Percentiles rank a stretch among this genome's conserved stretches.
These are phyloP conservation scores for Gossypium lobatum DNA, from an alignment of 441 rosid genomes.

Conservation along the genomic window DNA sequence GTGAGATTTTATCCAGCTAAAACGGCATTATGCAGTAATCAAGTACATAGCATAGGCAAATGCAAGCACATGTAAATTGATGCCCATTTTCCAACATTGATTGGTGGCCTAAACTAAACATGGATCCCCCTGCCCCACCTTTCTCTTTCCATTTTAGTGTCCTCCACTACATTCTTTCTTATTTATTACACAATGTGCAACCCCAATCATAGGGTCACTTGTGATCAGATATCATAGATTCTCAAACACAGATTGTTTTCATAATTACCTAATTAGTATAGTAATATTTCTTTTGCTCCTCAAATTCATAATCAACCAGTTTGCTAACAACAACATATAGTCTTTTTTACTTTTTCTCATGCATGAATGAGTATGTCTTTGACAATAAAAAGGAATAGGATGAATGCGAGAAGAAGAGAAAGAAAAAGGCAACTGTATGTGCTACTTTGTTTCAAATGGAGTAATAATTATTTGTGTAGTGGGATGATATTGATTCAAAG, in stretches of 20 bases:
- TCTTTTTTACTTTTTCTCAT: background rate
- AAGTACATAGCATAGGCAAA: background rate
- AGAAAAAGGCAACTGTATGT: background rate
- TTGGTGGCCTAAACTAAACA: background rate
- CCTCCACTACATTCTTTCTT: background rate
- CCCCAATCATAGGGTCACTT: background rate
- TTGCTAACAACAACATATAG: background rate
- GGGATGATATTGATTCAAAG: background rate
- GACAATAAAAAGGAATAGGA: background rate
- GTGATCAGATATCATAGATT: background rate
- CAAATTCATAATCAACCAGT: background rate
- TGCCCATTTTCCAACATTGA: background rate
- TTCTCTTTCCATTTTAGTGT: background rate
- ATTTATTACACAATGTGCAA: background rate
- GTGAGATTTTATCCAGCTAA: background rate
- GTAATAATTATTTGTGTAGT: background rate
- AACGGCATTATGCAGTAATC: background rate
- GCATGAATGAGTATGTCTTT: conserved; percentile 7
- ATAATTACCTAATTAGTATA: background rate
- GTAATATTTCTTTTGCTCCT: background rate
- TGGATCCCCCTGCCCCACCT: background rate
- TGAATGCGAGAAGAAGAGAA: background rate
- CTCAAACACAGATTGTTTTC: background rate
- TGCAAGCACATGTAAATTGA: background rate
- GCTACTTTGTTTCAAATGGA: background rate